phyloP scores from a whole-genome alignment of 2,329 filamentous ascomycete genomes.

The Nemania diffusa region DNA sequence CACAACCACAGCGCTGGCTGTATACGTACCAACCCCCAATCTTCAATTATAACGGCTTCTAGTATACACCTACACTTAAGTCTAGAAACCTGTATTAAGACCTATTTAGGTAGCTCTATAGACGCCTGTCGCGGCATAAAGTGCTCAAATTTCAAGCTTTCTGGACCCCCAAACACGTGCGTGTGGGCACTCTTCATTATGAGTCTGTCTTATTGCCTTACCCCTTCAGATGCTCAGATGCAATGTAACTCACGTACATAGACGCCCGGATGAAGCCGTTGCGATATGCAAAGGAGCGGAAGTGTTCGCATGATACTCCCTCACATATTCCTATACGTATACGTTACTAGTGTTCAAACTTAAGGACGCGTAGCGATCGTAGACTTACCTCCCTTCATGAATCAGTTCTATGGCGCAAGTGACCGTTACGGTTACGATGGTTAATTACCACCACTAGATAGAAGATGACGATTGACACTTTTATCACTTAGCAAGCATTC shows the following conservation, averaged over 20 bases:
- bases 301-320: slow-evolving; percentile 31
- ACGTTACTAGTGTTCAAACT: background rate
- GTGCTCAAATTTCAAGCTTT: slow-evolving; percentile 3
- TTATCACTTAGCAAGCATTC: slow-evolving; percentile 24
- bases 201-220: slow-evolving; percentile 16
- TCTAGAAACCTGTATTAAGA: background rate
- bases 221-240: slow-evolving; percentile 1
- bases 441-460: background rate
- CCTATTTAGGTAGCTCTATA: slow-evolving; percentile 1
- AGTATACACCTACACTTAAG: background rate
- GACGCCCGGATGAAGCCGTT: slow-evolving; percentile 37
- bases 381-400: background rate
- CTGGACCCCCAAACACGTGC: slow-evolving; percentile 15
- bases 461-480: background rate
- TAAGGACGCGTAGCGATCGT: slow-evolving; percentile 25
- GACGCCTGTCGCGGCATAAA: slow-evolving; percentile 21
- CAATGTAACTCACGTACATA: slow-evolving; percentile 35
- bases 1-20: background rate
- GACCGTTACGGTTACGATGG: background rate
- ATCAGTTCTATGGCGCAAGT: background rate
- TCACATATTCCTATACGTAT: background rate
- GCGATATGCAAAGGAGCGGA: slow-evolving; percentile 26
- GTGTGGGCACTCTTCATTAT: slow-evolving; percentile 28
- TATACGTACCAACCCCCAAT: slow-evolving; percentile 6
- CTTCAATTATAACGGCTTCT: slow-evolving; percentile 11